A percentile compares a stretch with the other conserved stretches of the same genome.
These are phyloP conservation scores for Sclerotinia subarctica DNA, from an alignment of 2,329 filamentous ascomycete species.

Conservation along the genomic window DNA sequence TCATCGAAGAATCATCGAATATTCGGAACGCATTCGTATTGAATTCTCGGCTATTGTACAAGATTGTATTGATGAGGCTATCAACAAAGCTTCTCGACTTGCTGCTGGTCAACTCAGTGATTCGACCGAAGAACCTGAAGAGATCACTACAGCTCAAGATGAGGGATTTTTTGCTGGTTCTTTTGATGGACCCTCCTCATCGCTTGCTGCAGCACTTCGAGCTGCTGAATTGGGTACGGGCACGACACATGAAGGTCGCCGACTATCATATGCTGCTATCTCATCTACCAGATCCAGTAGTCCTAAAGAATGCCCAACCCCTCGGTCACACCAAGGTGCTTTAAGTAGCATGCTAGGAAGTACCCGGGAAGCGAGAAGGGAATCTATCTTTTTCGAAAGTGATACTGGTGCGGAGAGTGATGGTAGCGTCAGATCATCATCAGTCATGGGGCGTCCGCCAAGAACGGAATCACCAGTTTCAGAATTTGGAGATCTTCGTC, in stretches of 20 bases:
- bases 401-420: conserved; percentile 77
- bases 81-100: conserved; percentile 84
- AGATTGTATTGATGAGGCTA: conserved; percentile 89
- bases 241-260: conserved; percentile 39
- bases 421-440: conserved; percentile 73
- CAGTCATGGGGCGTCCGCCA: conserved; percentile 65
- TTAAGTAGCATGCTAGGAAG: conserved; percentile 55
- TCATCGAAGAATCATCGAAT: conserved; percentile 90
- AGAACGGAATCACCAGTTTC: conserved; percentile 88
- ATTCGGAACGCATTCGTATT: conserved; percentile 89
- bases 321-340: conserved; percentile 69
- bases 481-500: conserved; percentile 72
- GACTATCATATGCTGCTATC: conserved; percentile 52
- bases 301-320: conserved; percentile 80
- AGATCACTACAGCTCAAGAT: conserved; percentile 47
- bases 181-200: conserved; percentile 53
- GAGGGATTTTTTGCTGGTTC: conserved; percentile 53
- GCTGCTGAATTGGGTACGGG: conserved; percentile 31
- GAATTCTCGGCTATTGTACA: conserved; percentile 92
- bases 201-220: conserved; percentile 53
- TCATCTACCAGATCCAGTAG: conserved; percentile 79
- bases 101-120: conserved; percentile 82
- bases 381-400: conserved; percentile 77
- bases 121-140: conserved; percentile 53
- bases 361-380: conserved; percentile 64